Evolutionary conservation across 805 yeast genomes (phyloP).

Genomic region (Barnettozyma salicaria): DNA sequence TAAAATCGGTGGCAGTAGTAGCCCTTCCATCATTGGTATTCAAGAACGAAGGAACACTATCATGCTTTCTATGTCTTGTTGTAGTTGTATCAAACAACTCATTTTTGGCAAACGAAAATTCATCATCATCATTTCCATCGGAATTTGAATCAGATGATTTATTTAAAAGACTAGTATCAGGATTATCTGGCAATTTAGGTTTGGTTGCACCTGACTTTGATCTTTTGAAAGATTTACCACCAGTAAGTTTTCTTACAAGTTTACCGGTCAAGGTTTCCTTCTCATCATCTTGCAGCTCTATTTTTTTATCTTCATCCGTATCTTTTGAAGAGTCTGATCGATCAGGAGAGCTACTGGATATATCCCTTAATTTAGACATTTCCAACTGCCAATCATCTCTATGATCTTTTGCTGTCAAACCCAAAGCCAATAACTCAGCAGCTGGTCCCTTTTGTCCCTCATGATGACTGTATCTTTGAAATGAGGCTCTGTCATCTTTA

Average conservation of each 20-base stretch:
- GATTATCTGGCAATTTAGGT: constrained; percentile 11
- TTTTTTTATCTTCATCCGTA: constrained; percentile 23
- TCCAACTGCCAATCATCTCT: constrained; percentile 67
- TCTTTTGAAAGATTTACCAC: constrained; percentile 22
- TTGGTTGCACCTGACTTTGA: constrained; percentile 13
- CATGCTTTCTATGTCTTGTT: constrained; percentile 14
- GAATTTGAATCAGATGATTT: constrained; percentile 9
- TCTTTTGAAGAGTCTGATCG: constrained; percentile 15
- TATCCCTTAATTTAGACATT: constrained; percentile 22
- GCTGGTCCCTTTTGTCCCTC: constrained; percentile 28
- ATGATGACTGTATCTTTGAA: constrained; percentile 45
- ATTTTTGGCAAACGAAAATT: constrained; percentile 8
- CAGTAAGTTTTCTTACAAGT: constrained; percentile 37
- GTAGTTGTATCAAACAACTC: constrained; percentile 9
- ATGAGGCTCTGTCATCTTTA: constrained; percentile 86
- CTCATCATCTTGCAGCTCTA: constrained; percentile 30
- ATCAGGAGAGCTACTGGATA: constrained; percentile 12
- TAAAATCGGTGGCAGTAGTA: constrained; percentile 22
- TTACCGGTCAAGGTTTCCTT: constrained; percentile 37
- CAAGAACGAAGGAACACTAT: constrained; percentile 19
- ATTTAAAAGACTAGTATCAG: constrained; percentile 16
- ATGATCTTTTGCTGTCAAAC: constrained; percentile 79
- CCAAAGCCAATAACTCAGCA: constrained; percentile 63
- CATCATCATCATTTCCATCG: constrained; percentile 9
- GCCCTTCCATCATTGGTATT: constrained; percentile 10